phyloP scores from a whole-genome alignment of 2,329 filamentous ascomycete genomes.

The Macroventuria anomochaeta region DNA sequence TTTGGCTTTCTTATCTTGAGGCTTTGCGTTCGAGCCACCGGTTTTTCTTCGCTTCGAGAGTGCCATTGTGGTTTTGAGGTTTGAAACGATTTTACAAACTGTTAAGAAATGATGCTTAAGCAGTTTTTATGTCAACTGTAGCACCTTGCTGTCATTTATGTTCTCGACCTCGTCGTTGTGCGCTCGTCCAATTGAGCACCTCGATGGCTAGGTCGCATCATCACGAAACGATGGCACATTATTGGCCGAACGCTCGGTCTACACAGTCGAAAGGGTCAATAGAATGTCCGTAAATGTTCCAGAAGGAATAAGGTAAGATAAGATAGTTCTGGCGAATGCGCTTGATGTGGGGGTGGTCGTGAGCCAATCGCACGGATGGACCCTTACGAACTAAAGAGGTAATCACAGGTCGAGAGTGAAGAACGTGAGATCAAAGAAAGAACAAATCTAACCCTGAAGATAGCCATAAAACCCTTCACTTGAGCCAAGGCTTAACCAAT shows the following conservation, averaged over 20 bases:
- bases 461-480: too few relatives aligned
- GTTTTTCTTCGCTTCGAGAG: slow-evolving; percentile 30
- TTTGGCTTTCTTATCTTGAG: slow-evolving; percentile 16
- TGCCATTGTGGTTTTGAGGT: slow-evolving; percentile 21
- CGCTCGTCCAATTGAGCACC: slow-evolving; percentile 41
- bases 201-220: slow-evolving; percentile 40
- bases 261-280: background rate
- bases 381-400: background rate
- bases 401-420: background rate
- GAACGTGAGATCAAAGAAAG: background rate
- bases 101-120: background rate
- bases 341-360: background rate
- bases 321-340: background rate
- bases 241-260: slow-evolving; percentile 2
- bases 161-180: slow-evolving; percentile 24
- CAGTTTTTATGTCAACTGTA: background rate
- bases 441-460: too few relatives aligned
- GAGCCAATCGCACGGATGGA: background rate
- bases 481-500: too few relatives aligned
- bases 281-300: background rate
- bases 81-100: background rate
- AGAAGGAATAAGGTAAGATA: background rate
- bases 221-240: slow-evolving; percentile 21
- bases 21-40: slow-evolving; percentile 12
- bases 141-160: slow-evolving; percentile 25